Evolutionary conservation across 148 eudicot genomes (phyloP).

Genomic region (Amaranthus cruentus): DNA sequence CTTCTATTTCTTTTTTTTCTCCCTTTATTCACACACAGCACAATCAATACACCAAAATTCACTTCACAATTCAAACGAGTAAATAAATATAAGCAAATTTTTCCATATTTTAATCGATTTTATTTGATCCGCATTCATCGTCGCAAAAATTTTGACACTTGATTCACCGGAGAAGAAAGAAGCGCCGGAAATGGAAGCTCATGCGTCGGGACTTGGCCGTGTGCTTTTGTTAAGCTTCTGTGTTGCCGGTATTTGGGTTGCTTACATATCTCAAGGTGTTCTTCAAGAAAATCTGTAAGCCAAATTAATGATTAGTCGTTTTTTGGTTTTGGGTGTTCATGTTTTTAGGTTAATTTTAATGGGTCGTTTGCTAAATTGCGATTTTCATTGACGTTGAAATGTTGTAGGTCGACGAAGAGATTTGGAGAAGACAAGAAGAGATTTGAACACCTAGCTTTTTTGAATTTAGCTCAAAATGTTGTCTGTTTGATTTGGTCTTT

Average conservation of each 20-base stretch:
- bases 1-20: background rate
- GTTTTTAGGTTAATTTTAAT: background rate
- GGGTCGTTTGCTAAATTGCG: background rate
- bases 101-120: background rate
- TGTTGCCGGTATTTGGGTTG: slow-evolving; percentile 92
- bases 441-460: slow-evolving; percentile 85
- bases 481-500: slow-evolving; percentile 91
- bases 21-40: background rate
- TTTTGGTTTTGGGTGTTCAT: background rate
- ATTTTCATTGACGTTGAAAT: background rate
- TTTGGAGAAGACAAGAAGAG: slow-evolving; percentile 88
- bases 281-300: slow-evolving; percentile 82
- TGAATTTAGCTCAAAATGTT: slow-evolving; percentile 85
- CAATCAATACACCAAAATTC: background rate
- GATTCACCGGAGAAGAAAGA: slow-evolving; percentile 23
- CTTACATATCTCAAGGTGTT: slow-evolving; percentile 93
- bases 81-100: background rate
- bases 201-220: slow-evolving; percentile 66
- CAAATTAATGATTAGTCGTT: no score
- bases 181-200: slow-evolving; percentile 59
- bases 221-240: slow-evolving; percentile 65
- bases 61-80: background rate
- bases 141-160: slow-evolving; percentile 3
- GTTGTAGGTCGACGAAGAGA: slow-evolving; percentile 75
- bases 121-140: slow-evolving; percentile 5